Evolutionary conservation across 495 filamentous ascomycete genomes (phyloP).

Genomic region (Hypoxylon fragiforme): DNA sequence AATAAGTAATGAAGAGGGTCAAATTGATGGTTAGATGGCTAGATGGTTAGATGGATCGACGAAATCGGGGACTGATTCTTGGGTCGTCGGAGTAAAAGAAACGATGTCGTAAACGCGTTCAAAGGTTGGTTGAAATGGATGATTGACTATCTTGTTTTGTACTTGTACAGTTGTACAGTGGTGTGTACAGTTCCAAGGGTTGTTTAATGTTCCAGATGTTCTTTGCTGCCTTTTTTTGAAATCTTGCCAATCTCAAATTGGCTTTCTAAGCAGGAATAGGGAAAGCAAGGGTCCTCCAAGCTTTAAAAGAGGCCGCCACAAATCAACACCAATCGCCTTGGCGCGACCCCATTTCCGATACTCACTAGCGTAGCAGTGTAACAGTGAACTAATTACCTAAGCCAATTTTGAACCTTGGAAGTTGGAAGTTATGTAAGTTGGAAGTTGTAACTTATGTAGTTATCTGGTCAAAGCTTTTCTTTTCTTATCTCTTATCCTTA

Average conservation of each 20-base stretch:
- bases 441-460: no score
- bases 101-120: slow-evolving; percentile 19
- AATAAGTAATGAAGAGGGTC: not conserved
- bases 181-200: no score
- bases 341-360: not conserved
- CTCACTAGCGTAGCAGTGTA: no score
- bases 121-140: not conserved
- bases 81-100: slow-evolving; percentile 10
- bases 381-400: no score
- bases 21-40: not conserved
- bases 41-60: not conserved
- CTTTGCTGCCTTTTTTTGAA: slow-evolving; percentile 13
- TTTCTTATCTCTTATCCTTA: no score
- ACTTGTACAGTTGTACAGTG: slow-evolving; percentile 11
- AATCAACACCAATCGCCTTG: not conserved
- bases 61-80: not conserved
- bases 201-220: no score
- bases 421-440: no score
- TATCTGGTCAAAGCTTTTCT: no score
- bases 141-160: slow-evolving; percentile 5
- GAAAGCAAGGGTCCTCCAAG: slow-evolving; percentile 28
- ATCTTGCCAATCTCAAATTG: slow-evolving; percentile 24
- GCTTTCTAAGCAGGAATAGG: slow-evolving; percentile 31
- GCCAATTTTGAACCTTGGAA: no score
- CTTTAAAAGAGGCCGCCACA: slow-evolving; percentile 32